Percentiles rank a stretch among this genome's conserved stretches.
phyloP scores from a whole-genome alignment of 108 stramenopile genomes.

The Stephanodiscus minutulus region DNA sequence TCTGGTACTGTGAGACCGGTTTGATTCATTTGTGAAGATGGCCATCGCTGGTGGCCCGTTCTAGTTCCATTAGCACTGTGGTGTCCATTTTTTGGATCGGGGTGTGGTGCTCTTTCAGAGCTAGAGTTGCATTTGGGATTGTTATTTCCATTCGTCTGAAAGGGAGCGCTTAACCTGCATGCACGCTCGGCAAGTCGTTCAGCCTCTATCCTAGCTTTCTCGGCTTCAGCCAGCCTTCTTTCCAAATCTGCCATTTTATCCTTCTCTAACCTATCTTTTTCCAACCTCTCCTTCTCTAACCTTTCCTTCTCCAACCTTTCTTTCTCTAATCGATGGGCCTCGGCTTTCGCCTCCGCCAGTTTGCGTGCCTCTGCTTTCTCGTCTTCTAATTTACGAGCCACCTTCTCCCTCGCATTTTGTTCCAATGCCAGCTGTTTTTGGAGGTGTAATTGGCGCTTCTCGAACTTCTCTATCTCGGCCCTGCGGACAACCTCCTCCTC shows the following conservation, averaged over 20 bases:
- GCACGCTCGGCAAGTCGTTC: constrained; percentile 6
- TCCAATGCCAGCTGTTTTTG: neutral
- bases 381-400: neutral
- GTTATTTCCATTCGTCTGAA: neutral
- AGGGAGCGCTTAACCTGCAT: neutral
- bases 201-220: constrained; percentile 2
- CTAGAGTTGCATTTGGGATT: neutral
- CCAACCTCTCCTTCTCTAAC: neutral
- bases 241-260: neutral
- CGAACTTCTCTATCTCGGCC: constrained; percentile 2
- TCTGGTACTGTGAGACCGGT: neutral
- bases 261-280: constrained; percentile 1
- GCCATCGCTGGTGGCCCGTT: neutral
- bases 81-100: neutral
- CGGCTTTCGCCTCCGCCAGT: constrained; percentile 13
- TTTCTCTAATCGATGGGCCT: constrained; percentile 8
- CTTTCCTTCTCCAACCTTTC: constrained; percentile 6
- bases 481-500: neutral
- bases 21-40: neutral
- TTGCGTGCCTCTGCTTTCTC: neutral
- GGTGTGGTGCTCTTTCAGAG: constrained; percentile 5
- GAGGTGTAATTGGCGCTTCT: constrained; percentile 3
- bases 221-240: constrained; percentile 6
- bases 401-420: neutral
- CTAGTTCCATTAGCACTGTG: neutral